These are phyloP conservation scores for Saccharum hybrid DNA, from an alignment of 202 grass and related monocot genomes.

Conservation along the genomic window DNA sequence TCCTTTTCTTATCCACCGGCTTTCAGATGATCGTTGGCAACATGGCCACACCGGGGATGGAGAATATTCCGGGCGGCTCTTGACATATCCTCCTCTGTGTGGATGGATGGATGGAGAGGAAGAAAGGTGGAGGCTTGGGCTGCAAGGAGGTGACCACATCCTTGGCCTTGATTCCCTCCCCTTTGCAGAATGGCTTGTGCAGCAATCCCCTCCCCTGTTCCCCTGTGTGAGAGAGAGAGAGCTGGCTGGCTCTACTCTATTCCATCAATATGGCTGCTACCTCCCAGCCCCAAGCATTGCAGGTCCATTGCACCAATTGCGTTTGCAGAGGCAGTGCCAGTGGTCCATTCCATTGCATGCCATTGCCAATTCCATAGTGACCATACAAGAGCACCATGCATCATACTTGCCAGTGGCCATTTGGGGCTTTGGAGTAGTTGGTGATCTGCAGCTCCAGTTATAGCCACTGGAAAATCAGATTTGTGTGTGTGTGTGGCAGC, in stretches of 20 bases:
- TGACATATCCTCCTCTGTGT: constrained; percentile 20
- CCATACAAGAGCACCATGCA: constrained; percentile 30
- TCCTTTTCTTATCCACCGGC: background rate
- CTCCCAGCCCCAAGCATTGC: constrained; percentile 44
- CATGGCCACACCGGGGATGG: background rate
- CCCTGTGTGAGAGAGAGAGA: background rate
- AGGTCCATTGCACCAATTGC: constrained; percentile 55
- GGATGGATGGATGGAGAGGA: constrained; percentile 18
- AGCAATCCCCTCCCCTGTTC: constrained; percentile 38
- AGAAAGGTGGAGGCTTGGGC: constrained; percentile 41
- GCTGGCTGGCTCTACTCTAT: constrained; percentile 36
- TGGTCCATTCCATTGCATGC: constrained; percentile 48
- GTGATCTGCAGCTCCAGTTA: constrained; percentile 27
- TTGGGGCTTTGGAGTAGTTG: background rate
- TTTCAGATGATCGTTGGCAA: background rate
- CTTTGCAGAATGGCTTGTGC: constrained; percentile 52
- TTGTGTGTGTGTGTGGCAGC: constrained; percentile 25
- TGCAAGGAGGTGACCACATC: constrained; percentile 49
- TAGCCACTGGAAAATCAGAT: constrained; percentile 51
- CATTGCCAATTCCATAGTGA: constrained; percentile 8
- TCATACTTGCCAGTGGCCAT: constrained; percentile 32
- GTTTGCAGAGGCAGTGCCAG: constrained; percentile 13
- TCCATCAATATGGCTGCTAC: constrained; percentile 42
- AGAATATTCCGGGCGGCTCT: constrained; percentile 50
- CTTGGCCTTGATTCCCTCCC: constrained; percentile 45